Percentiles rank a stretch among this genome's conserved stretches.
Conservation (phyloP, 768 basidiomycete genomes). For the Suillus paluster region DNA sequence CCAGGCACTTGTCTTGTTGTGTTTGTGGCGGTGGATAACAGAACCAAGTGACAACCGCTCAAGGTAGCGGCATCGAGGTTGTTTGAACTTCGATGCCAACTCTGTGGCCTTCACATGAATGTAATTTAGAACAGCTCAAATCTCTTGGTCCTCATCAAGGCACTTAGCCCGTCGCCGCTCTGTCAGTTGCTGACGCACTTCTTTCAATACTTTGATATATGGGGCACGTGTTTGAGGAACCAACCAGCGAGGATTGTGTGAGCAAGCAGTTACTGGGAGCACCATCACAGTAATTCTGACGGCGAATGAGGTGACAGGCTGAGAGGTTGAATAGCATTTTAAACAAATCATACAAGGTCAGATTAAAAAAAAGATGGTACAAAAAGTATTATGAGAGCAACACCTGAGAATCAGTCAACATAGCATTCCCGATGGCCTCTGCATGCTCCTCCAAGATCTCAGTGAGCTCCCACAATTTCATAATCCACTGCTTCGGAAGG, state of each 20-base stretch:
- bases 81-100: background rate
- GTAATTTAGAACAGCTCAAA: background rate
- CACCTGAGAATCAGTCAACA: constrained; percentile 1
- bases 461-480: background rate
- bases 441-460: background rate
- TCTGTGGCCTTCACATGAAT: background rate
- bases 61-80: no score
- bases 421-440: background rate
- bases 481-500: background rate
- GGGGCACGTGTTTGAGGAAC: background rate
- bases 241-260: background rate
- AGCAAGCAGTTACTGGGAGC: background rate
- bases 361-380: background rate
- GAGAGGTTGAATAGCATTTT: background rate
- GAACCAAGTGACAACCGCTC: no score
- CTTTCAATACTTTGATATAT: background rate
- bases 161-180: background rate
- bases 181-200: background rate
- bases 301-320: background rate
- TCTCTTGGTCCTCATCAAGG: background rate
- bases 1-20: no score
- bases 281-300: background rate
- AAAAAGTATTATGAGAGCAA: background rate
- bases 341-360: background rate
- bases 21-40: no score